These are phyloP conservation scores for Phyllosticta citrichinensis DNA, from an alignment of 2,329 filamentous ascomycete genomes.

Conservation along the genomic window DNA sequence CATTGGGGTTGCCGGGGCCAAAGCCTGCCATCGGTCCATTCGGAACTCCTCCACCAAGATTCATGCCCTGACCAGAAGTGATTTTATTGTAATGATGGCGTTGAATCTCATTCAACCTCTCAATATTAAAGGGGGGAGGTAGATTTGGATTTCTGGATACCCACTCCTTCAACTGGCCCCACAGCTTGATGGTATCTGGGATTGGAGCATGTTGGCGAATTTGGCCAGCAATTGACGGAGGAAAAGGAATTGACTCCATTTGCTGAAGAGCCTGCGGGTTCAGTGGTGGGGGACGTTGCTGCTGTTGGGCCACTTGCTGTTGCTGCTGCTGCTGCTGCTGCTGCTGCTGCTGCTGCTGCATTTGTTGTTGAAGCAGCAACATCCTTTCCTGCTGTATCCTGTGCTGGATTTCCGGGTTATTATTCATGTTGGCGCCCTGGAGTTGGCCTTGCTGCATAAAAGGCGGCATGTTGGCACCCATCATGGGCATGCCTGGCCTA, in stretches of 20 bases:
- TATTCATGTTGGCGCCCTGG: neutral
- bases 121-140: constrained; percentile 29
- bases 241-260: constrained; percentile 24
- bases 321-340: constrained; percentile 18
- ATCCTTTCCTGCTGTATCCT: constrained; percentile 12
- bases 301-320: constrained; percentile 17
- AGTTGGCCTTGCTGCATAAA: constrained; percentile 21
- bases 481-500: constrained; percentile 21
- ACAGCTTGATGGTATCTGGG: constrained; percentile 43
- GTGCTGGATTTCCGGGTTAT: neutral
- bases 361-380: constrained; percentile 18
- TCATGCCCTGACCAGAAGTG: constrained; percentile 20
- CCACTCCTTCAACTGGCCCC: constrained; percentile 49
- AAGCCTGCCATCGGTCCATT: constrained; percentile 1
- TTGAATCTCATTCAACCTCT: constrained; percentile 27
- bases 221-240: constrained; percentile 19
- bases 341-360: constrained; percentile 16
- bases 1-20: constrained; percentile 12
- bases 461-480: constrained; percentile 18
- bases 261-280: constrained; percentile 25
- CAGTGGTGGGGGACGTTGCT: constrained; percentile 2
- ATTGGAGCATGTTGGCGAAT: constrained; percentile 21
- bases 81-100: constrained; percentile 35
- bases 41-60: constrained; percentile 1
- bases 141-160: constrained; percentile 23